Percentiles rank a stretch among this genome's conserved stretches.
Conservation (phyloP, 345 rosid species). For the Hibiscus syriacus region DNA sequence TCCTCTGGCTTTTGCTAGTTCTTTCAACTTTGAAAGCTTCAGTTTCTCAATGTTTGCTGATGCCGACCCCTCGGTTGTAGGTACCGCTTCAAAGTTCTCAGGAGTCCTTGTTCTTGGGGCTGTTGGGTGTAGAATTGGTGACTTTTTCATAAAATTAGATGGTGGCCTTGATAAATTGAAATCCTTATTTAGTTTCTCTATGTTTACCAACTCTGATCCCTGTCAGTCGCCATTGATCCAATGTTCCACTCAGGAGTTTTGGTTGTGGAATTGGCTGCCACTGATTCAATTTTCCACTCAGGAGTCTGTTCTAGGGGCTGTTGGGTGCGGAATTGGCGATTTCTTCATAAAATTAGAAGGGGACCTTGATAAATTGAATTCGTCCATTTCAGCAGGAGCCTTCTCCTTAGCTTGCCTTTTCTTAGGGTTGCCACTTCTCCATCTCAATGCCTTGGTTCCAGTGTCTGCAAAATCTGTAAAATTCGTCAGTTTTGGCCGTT, state of each 20-base stretch:
- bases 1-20: constrained; percentile 56
- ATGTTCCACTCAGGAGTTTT: constrained; percentile 9
- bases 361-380: constrained; percentile 26
- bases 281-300: constrained; percentile 11
- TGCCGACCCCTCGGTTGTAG: too few species aligned
- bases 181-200: too few species aligned
- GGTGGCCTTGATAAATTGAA: too few species aligned
- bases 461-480: constrained; percentile 6
- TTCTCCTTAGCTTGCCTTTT: constrained; percentile 2
- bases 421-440: constrained; percentile 5
- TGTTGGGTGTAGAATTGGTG: too few species aligned
- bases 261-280: not conserved
- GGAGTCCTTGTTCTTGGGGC: too few species aligned
- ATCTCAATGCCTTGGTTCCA: not conserved
- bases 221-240: constrained; percentile 5
- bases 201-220: not conserved
- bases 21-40: constrained; percentile 62
- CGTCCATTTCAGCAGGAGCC: not conserved
- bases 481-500: not conserved
- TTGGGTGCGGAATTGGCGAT: constrained; percentile 29
- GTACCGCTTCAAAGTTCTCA: too few species aligned
- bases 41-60: constrained; percentile 35
- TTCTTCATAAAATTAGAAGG: constrained; percentile 38
- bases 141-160: too few species aligned
- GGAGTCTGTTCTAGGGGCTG: constrained; percentile 22